These are phyloP conservation scores for Funneliformis geosporum DNA, from an alignment of 192 early-diverging fungal species.

Conservation along the genomic window DNA sequence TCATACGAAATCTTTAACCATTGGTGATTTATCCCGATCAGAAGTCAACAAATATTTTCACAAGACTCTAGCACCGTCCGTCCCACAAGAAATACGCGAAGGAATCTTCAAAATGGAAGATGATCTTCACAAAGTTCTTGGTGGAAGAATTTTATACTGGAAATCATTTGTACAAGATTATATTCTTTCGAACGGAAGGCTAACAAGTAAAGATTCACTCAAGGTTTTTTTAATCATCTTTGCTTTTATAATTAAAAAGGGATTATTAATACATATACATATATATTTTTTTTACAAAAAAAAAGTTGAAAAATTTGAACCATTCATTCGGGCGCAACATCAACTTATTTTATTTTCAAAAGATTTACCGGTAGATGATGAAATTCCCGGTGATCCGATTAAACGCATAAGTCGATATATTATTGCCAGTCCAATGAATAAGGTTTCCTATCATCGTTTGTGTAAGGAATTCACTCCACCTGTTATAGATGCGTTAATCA, in stretches of 20 bases:
- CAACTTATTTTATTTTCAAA: neutral
- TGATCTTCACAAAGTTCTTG: neutral
- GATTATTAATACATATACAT: no score
- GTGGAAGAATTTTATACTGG: constrained; percentile 8
- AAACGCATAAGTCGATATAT: neutral
- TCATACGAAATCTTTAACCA: neutral
- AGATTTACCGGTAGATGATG: neutral
- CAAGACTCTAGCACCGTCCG: neutral
- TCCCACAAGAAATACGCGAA: constrained; percentile 2
- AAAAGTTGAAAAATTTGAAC: constrained; percentile 14
- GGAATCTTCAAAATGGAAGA: constrained; percentile 1
- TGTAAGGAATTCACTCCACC: constrained; percentile 1
- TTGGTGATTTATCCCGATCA: neutral
- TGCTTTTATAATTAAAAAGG: neutral
- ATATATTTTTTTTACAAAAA: neutral
- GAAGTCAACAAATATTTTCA: neutral
- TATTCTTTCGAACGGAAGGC: neutral
- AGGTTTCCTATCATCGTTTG: neutral
- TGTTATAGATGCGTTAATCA: neutral
- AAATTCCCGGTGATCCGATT: neutral
- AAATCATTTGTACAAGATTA: constrained; percentile 5
- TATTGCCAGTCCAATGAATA: neutral
- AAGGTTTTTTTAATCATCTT: neutral
- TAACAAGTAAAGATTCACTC: neutral
- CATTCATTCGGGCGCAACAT: neutral